These are phyloP conservation scores for Onygenales sp. DNA, from an alignment of 2,329 filamentous ascomycete species.

Conservation along the genomic window DNA sequence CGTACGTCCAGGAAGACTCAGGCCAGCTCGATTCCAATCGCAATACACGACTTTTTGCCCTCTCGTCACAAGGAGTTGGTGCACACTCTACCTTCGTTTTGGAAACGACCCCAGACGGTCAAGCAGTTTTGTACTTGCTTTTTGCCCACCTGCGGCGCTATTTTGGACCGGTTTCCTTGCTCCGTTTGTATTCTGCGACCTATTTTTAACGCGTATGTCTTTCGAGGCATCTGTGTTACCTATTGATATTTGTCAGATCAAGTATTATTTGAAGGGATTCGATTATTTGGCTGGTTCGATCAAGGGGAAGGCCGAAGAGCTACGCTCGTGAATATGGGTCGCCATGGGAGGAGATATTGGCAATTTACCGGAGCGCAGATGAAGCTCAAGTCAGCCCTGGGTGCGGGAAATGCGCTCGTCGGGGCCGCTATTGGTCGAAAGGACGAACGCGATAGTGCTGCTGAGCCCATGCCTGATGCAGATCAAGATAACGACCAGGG, in stretches of 20 bases:
- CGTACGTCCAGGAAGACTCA: neutral
- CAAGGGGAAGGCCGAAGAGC: neutral
- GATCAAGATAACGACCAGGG: neutral
- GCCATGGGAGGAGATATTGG: constrained; percentile 4
- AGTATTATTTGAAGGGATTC: neutral
- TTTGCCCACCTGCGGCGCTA: neutral
- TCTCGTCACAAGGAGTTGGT: neutral
- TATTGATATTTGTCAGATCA: neutral
- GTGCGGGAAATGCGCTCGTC: neutral
- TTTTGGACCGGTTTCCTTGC: neutral
- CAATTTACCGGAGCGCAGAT: neutral
- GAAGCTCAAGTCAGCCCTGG: neutral
- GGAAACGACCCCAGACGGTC: neutral
- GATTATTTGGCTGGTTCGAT: neutral
- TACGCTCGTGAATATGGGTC: constrained; percentile 5
- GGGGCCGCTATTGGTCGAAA: neutral
- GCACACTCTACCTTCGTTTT: neutral
- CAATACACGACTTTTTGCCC: neutral
- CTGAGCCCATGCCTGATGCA: neutral
- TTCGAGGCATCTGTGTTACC: neutral
- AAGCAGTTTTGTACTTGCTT: neutral
- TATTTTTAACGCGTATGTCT: neutral
- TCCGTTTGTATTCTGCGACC: neutral
- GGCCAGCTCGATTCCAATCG: neutral
- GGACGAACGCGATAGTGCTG: neutral